Conservation (phyloP, 768 basidiomycete species). For the Kwoniella dendrophila region DNA sequence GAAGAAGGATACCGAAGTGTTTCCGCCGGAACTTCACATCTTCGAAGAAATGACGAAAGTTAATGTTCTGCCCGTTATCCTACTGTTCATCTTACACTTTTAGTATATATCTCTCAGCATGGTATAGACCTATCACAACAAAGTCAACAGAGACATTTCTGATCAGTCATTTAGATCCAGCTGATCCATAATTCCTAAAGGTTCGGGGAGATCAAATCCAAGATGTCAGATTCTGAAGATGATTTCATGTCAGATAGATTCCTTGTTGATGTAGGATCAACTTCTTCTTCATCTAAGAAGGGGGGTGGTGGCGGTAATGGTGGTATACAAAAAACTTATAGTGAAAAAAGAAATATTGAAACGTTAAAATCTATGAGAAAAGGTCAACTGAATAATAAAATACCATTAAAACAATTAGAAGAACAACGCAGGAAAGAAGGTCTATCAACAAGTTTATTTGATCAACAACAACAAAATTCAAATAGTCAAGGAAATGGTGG, state of each 20-base stretch:
- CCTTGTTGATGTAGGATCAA: constrained; percentile 33
- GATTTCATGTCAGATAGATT: constrained; percentile 57
- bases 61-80: too few relatives aligned
- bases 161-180: background rate
- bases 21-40: background rate
- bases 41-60: too few relatives aligned
- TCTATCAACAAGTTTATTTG: constrained; percentile 48
- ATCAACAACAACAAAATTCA: background rate
- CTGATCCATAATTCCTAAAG: background rate
- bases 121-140: too few relatives aligned
- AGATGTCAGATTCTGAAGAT: constrained; percentile 53
- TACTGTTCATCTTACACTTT: too few relatives aligned
- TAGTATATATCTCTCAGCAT: too few relatives aligned
- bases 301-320: too few relatives aligned
- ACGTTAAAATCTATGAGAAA: constrained; percentile 33
- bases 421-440: constrained; percentile 43
- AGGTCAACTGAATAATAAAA: constrained; percentile 38
- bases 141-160: background rate
- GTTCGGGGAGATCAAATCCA: background rate
- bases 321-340: constrained; percentile 38
- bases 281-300: background rate
- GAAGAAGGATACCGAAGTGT: too few relatives aligned
- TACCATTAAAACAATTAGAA: constrained; percentile 39
- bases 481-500: background rate
- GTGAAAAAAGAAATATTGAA: constrained; percentile 25